phyloP scores from a whole-genome alignment of 140 eudicot genomes.

The Oenanthe javanica region DNA sequence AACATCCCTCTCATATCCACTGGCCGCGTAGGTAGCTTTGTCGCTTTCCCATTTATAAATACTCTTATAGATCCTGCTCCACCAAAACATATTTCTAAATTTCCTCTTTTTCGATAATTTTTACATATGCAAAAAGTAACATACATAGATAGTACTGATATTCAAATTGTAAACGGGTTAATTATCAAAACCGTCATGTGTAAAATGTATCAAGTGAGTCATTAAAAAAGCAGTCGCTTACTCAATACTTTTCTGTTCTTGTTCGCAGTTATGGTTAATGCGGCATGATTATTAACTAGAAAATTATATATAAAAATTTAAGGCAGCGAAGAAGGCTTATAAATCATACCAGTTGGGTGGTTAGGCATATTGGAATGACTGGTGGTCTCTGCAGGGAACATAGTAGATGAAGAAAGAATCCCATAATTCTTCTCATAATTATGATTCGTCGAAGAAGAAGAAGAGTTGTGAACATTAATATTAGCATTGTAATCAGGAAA shows the following conservation, averaged over 20 bases:
- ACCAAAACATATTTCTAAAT: neutral
- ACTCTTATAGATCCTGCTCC: constrained; percentile 62
- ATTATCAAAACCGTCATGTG: too few species aligned
- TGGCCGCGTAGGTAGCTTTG: constrained; percentile 69
- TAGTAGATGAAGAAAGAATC: neutral
- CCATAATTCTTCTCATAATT: constrained; percentile 13
- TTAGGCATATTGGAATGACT: constrained; percentile 12
- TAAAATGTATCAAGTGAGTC: too few species aligned
- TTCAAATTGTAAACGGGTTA: too few species aligned
- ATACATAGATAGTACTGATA: too few species aligned
- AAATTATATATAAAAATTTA: neutral
- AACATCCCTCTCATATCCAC: constrained; percentile 60
- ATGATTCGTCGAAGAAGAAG: constrained; percentile 3
- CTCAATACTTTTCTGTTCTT: too few species aligned
- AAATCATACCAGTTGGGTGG: constrained; percentile 20
- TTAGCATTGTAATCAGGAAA: neutral
- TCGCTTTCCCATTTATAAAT: constrained; percentile 79
- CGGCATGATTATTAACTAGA: neutral
- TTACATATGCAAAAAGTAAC: neutral
- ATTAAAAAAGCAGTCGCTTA: too few species aligned
- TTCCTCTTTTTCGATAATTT: neutral
- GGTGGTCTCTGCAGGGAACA: neutral
- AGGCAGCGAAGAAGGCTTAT: neutral
- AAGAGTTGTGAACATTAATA: neutral
- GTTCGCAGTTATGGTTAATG: too few species aligned